Percentiles rank a stretch among this genome's conserved stretches.
Conservation (phyloP, 345 rosid genomes). For the Diplotaxis tenuifolia region DNA sequence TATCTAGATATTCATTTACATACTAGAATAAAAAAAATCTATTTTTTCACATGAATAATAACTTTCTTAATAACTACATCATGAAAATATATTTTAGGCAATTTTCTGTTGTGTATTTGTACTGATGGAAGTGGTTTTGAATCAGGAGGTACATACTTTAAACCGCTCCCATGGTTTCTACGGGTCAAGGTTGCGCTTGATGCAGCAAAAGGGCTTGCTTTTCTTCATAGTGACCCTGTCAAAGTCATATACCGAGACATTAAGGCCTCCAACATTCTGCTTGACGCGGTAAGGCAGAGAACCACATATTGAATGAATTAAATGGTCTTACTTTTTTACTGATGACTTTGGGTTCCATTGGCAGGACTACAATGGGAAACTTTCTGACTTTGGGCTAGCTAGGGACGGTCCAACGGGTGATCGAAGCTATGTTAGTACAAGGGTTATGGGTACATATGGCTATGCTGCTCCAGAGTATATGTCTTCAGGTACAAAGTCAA, state of each 20-base stretch:
- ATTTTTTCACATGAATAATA: background rate
- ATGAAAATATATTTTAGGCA: background rate
- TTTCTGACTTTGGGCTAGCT: too few species aligned
- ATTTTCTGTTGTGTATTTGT: background rate
- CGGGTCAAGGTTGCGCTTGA: too few species aligned
- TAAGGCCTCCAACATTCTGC: slow-evolving; percentile 83
- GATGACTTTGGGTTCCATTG: slow-evolving; percentile 17
- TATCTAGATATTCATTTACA: too few species aligned
- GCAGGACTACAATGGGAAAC: slow-evolving; percentile 74
- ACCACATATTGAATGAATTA: background rate
- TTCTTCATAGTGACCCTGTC: too few species aligned
- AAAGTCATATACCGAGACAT: too few species aligned
- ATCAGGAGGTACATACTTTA: slow-evolving; percentile 71
- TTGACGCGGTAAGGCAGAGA: slow-evolving; percentile 56
- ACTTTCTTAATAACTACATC: background rate
- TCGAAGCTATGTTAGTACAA: too few species aligned
- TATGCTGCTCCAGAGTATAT: slow-evolving; percentile 45
- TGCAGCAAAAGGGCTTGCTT: too few species aligned
- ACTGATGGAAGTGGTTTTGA: slow-evolving; percentile 22
- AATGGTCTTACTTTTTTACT: background rate
- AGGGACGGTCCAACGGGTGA: too few species aligned
- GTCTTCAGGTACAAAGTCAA: slow-evolving; percentile 40
- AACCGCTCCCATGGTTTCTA: slow-evolving; percentile 87
- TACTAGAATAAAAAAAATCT: too few species aligned
- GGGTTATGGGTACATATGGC: too few species aligned